phyloP scores from a whole-genome alignment of 441 rosid species.

The Populus hybrid region DNA sequence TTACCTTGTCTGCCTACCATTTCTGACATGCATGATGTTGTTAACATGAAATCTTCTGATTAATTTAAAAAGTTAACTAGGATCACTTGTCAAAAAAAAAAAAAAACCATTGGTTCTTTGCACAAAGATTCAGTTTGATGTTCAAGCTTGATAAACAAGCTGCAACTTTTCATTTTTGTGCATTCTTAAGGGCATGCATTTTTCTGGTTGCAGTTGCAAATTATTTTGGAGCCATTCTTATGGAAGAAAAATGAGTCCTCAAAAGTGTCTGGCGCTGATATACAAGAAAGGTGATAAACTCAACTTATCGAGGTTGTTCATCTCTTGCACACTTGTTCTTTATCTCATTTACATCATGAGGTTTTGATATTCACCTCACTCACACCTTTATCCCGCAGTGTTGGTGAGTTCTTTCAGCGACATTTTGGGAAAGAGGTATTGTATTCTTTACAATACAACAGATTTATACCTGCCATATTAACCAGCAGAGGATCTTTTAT shows the following conservation, averaged over 20 bases:
- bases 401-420: constrained; percentile 77
- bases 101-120: not conserved
- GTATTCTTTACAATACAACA: constrained; percentile 13
- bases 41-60: constrained; percentile 2
- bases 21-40: constrained; percentile 1
- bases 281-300: constrained; percentile 60
- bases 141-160: not conserved
- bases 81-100: not conserved
- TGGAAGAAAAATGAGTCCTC: constrained; percentile 69
- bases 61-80: not conserved
- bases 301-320: not conserved
- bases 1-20: not conserved
- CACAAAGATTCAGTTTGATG: not conserved
- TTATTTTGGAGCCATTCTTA: constrained; percentile 80
- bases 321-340: not conserved
- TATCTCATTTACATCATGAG: not conserved
- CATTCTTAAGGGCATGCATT: constrained; percentile 1
- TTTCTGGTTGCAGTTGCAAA: constrained; percentile 55
- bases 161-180: not conserved
- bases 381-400: constrained; percentile 51
- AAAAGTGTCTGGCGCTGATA: constrained; percentile 37
- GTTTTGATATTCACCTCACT: constrained; percentile 18
- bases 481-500: constrained; percentile 6
- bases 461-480: not conserved
- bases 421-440: constrained; percentile 97